A percentile compares a stretch with the other conserved stretches of the same genome.
These are phyloP conservation scores for Dictyostelium citrinum DNA, from an alignment of 78 protist genomes.

Conservation along the genomic window DNA sequence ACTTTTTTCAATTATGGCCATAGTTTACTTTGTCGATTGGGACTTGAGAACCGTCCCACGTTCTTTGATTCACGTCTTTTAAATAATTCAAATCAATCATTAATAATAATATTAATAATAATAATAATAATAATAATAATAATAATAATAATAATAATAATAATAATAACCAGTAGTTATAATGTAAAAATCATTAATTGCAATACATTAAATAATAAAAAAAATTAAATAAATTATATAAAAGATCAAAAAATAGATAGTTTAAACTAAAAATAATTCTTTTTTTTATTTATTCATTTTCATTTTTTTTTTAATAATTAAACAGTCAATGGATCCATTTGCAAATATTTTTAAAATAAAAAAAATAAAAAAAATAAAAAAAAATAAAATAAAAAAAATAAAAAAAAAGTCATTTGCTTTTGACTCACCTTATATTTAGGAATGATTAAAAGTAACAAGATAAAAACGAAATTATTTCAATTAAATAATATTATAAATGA, in stretches of 20 bases:
- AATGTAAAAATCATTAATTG: not conserved
- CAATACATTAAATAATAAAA: not conserved
- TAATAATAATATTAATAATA: not conserved
- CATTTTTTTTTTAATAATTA: too few relatives aligned
- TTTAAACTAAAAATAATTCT: not conserved
- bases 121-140: not conserved
- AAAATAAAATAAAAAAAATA: too few relatives aligned
- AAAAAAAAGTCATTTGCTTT: too few relatives aligned
- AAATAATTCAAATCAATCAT: not conserved
- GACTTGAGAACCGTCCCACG: slow-evolving; percentile 50
- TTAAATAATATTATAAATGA: not conserved
- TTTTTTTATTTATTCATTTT: not conserved
- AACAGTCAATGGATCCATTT: too few relatives aligned
- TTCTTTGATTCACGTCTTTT: slow-evolving; percentile 54
- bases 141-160: not conserved
- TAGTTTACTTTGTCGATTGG: slow-evolving; percentile 66
- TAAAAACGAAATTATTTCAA: not conserved
- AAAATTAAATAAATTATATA: not conserved
- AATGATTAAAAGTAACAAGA: not conserved
- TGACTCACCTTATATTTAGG: too few relatives aligned
- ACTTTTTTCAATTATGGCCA: slow-evolving; percentile 35
- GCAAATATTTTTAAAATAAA: too few relatives aligned
- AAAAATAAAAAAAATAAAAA: too few relatives aligned
- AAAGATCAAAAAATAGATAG: not conserved
- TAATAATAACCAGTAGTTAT: not conserved